Percentiles rank a stretch among this genome's conserved stretches.
Conservation (phyloP, 257 asterid species). For the Gardenia jasminoides region DNA sequence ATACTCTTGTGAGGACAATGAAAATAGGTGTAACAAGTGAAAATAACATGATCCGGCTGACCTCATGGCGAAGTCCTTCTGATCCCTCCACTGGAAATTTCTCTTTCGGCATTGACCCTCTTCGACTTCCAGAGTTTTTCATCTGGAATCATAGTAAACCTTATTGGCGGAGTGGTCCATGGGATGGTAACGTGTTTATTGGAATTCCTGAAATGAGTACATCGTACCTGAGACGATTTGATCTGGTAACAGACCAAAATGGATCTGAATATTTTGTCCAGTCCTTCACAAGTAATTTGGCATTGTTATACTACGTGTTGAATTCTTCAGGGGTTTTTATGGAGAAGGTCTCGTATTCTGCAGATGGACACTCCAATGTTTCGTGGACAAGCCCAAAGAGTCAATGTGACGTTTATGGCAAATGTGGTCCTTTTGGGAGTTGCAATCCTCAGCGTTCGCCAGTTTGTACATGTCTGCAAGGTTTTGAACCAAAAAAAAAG, state of each 20-base stretch:
- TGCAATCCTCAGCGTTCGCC: conserved; percentile 37
- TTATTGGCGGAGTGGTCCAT: conserved; percentile 41
- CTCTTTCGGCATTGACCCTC: conserved; percentile 25
- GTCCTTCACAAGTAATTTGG: conserved; percentile 3
- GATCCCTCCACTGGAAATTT: conserved; percentile 50
- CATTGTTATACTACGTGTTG: conserved; percentile 3
- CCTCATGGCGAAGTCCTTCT: conserved; percentile 36
- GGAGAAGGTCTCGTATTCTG: background rate
- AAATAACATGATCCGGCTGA: conserved; percentile 15
- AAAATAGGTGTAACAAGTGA: background rate
- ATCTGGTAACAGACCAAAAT: background rate
- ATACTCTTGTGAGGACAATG: conserved; percentile 24
- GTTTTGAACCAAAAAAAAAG: conserved; percentile 34
- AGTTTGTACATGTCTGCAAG: conserved; percentile 52
- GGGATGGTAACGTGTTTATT: conserved; percentile 27
- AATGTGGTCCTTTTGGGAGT: conserved; percentile 48
- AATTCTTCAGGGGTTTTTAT: conserved; percentile 19
- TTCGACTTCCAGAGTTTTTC: conserved; percentile 31
- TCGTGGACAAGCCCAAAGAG: conserved; percentile 11
- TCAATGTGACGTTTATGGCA: conserved; percentile 23
- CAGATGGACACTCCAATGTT: conserved; percentile 1
- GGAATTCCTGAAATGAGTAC: conserved; percentile 15
- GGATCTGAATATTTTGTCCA: conserved; percentile 15
- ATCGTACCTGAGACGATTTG: conserved; percentile 1
- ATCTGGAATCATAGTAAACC: conserved; percentile 31